Base-by-base conservation (phyloP, 148 eudicot genomes). In the Selenicereus undatus region DNA sequence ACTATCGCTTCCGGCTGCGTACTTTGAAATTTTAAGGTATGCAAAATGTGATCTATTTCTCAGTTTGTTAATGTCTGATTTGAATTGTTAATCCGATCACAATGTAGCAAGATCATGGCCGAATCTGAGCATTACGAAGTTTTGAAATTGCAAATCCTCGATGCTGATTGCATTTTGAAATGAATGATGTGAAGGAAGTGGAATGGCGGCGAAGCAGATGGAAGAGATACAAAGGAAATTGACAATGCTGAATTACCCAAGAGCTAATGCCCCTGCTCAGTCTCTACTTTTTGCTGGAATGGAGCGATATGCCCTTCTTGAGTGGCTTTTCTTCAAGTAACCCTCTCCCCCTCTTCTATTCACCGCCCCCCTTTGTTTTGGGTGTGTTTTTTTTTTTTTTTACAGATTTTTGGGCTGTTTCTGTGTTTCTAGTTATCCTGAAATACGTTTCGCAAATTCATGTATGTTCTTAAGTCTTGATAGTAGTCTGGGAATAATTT, bases 221-320 rank as follows among this genome's bases (percentile, higher is more conserved):
- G 99, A 96, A 76, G 95, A 91, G 85, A 90, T 96, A 62, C 97
- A 94, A 84, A 94, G 83, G 91, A 96, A 94, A 80, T 77, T 96
- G 86, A 85, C 89, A 54, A 73, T 83, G 88, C 81, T 96, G 89
- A 90, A 89, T 82, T 96, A 96, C 83, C 91, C 97, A 3, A 83
- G 95, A 86, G 93, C 98, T 65, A 93, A 90, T 76, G 99, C 94
- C 1, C 95, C 97, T 81, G 93, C 98, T 76, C 98, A 96, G 85
- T 96, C 99, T 68, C 91, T 96, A 30, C 99, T 94, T 70, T 96
- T 92, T 76, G 99, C 98, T 87, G 97, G 98, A 83, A 96, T 96
- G 97, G 97, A 96, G 82, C 94, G 98, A 68, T 94, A 96, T 75
- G 95, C 98, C 30, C 99, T 96, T 82, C 99, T 96, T 74, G 99